Evolutionary conservation across 495 filamentous ascomycete species (phyloP).

Genomic region (Usnea hakonensis): DNA sequence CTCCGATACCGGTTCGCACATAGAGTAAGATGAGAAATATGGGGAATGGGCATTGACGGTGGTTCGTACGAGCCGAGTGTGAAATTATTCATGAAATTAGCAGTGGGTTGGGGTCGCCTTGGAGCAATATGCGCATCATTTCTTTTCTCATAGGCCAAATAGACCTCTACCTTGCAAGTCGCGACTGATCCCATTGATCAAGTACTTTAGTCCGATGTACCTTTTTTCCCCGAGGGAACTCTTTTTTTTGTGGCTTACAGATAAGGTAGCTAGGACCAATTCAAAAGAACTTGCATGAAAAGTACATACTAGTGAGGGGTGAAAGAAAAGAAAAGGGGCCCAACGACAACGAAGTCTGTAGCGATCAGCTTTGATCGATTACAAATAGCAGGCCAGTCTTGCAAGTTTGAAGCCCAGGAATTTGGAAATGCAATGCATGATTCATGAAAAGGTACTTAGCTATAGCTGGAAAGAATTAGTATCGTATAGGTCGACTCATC

Average conservation of each 20-base stretch:
- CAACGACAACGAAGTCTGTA: not conserved
- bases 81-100: not conserved
- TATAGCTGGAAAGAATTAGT: no score
- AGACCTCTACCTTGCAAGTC: no score
- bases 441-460: not conserved
- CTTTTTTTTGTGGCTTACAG: no score
- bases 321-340: not conserved
- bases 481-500: not conserved
- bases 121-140: no score
- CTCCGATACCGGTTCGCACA: not conserved
- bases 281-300: no score
- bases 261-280: no score
- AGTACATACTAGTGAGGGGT: not conserved
- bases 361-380: not conserved
- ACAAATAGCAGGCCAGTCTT: not conserved
- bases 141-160: no score
- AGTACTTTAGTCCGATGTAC: not conserved
- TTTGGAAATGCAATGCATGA: not conserved
- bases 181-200: no score
- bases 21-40: no score
- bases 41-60: not conserved
- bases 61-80: not conserved
- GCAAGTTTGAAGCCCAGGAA: not conserved
- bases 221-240: no score
- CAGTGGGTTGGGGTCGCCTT: no score